phyloP scores from a whole-genome alignment of 768 basidiomycete species.

The Russula sp. region DNA sequence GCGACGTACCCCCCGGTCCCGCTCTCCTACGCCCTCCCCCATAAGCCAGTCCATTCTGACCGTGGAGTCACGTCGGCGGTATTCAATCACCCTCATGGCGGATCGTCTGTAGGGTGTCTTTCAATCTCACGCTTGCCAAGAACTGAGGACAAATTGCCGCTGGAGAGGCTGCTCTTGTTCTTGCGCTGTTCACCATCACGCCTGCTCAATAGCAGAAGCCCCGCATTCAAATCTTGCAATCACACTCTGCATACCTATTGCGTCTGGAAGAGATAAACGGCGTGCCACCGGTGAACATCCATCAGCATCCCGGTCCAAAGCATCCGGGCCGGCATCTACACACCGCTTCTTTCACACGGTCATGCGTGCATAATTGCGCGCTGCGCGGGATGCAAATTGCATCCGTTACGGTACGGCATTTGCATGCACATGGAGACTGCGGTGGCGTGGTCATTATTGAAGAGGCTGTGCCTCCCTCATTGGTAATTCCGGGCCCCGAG shows the following conservation, averaged over 20 bases:
- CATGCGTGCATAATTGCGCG: too few relatives aligned
- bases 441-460: not conserved
- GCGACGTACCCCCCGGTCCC: not conserved
- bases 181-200: too few relatives aligned
- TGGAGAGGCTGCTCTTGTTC: not conserved
- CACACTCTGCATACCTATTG: not conserved
- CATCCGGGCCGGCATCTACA: not conserved
- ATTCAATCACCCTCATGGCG: too few relatives aligned
- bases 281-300: too few relatives aligned
- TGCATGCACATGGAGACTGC: not conserved
- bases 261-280: not conserved
- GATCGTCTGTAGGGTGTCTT: too few relatives aligned
- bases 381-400: not conserved
- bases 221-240: not conserved
- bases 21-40: not conserved
- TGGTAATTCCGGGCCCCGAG: not conserved
- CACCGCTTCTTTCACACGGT: not conserved
- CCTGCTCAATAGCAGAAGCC: conserved; percentile 8
- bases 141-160: too few relatives aligned
- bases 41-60: too few relatives aligned
- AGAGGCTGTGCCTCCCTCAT: not conserved
- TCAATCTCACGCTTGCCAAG: too few relatives aligned
- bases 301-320: not conserved
- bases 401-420: not conserved
- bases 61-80: too few relatives aligned